Evolutionary conservation across 495 filamentous ascomycete species (phyloP).

Genomic region (Podospora appendiculata): DNA sequence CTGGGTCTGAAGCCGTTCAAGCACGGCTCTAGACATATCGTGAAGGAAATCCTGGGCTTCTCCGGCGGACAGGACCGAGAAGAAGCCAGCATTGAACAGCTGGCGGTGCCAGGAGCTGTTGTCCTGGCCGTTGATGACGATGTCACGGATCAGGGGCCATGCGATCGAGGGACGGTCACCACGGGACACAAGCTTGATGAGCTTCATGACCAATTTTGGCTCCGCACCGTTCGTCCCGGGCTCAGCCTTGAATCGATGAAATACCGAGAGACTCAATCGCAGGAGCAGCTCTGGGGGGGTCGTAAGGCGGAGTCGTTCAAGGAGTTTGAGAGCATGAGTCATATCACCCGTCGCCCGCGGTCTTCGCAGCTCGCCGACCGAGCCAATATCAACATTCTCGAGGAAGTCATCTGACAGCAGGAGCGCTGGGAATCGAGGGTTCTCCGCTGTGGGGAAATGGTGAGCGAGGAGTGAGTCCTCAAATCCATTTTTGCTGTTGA

Average conservation of each 20-base stretch:
- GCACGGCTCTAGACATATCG: conserved; percentile 21
- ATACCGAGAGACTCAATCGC: no score
- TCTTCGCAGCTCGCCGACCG: no score
- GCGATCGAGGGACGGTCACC: conserved; percentile 13
- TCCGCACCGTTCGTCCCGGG: no score
- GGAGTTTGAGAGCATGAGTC: no score
- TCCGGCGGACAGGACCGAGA: conserved; percentile 18
- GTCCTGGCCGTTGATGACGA: conserved; percentile 26
- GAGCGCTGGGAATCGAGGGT: conserved; percentile 15
- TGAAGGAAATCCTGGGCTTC: conserved; percentile 20
- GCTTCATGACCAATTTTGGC: no score
- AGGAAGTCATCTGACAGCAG: conserved; percentile 17
- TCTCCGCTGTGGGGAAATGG: conserved; percentile 11
- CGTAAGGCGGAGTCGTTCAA: no score
- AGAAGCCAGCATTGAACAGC: conserved; percentile 15
- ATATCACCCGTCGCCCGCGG: no score
- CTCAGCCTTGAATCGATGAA: no score
- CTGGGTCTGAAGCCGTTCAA: conserved; percentile 22
- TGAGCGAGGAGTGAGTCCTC: conserved; percentile 1
- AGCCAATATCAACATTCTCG: not conserved
- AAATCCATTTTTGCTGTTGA: no score
- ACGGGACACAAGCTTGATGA: not conserved
- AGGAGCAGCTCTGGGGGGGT: no score
- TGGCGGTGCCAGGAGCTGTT: conserved; percentile 31
- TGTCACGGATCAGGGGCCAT: conserved; percentile 15